phyloP scores from a whole-genome alignment of 805 yeast species.

The Yarrowia sp. region DNA sequence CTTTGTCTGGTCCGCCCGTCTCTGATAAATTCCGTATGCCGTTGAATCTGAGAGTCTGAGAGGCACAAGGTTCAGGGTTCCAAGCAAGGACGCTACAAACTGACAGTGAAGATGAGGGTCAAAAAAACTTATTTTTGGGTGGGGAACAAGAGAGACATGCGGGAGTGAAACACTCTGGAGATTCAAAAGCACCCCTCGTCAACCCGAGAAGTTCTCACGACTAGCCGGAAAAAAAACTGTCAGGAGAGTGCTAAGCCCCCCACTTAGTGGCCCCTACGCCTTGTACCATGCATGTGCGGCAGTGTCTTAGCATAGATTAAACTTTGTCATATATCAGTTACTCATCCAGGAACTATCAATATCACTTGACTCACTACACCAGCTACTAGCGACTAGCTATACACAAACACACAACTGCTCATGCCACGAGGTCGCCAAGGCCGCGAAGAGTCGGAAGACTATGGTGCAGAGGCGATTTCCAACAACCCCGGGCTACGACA shows the following conservation, averaged over 20 bases:
- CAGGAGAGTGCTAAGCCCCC: not conserved
- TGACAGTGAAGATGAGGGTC: constrained; percentile 6
- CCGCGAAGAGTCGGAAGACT: constrained; percentile 12
- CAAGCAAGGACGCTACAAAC: not conserved
- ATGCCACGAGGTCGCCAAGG: constrained; percentile 20
- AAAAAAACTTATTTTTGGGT: not conserved
- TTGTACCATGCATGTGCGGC: not conserved
- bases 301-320: constrained; percentile 16
- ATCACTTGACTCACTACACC: not conserved
- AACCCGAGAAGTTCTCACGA: no score
- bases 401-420: not conserved
- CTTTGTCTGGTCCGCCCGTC: not conserved
- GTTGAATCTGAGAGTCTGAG: constrained; percentile 4
- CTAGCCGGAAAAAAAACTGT: no score
- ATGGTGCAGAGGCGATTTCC: constrained; percentile 18
- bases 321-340: constrained; percentile 1
- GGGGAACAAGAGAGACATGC: not conserved
- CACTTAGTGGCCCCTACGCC: not conserved
- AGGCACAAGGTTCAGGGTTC: not conserved
- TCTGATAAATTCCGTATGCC: not conserved
- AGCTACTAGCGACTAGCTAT: not conserved
- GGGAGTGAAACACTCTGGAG: not conserved
- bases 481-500: constrained; percentile 20
- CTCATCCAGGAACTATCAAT: constrained; percentile 9
- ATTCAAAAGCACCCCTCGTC: no score